Percentiles rank a stretch among this genome's conserved stretches.
phyloP scores from a whole-genome alignment of 345 rosid genomes.

The Euphorbia tirucalli region DNA sequence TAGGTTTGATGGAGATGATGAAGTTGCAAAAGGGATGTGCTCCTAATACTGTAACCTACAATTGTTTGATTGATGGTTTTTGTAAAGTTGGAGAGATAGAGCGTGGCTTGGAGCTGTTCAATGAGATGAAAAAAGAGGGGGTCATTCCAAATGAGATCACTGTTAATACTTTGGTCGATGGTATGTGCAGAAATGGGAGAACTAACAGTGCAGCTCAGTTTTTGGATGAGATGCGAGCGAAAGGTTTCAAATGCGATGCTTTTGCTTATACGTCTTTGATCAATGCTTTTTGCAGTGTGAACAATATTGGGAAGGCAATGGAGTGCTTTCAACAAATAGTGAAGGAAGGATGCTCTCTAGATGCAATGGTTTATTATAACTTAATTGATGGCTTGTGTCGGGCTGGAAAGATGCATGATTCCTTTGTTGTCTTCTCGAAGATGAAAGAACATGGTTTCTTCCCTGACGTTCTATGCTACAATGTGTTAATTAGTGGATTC shows the following conservation, averaged over 20 bases:
- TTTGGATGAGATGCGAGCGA: slow-evolving; percentile 47
- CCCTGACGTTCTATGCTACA: slow-evolving; percentile 65
- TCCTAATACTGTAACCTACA: slow-evolving; percentile 57
- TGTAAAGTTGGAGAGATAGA: slow-evolving; percentile 67
- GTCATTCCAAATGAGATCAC: slow-evolving; percentile 52
- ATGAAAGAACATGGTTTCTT: slow-evolving; percentile 54
- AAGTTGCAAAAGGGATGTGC: slow-evolving; percentile 38
- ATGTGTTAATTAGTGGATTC: slow-evolving; percentile 52
- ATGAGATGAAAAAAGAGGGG: slow-evolving; percentile 56
- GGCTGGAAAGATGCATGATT: slow-evolving; percentile 64
- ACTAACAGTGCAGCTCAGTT: slow-evolving; percentile 48
- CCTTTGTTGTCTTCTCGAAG: slow-evolving; percentile 35
- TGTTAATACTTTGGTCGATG: slow-evolving; percentile 55
- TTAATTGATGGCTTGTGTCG: slow-evolving; percentile 62
- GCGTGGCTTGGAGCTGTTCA: slow-evolving; percentile 48
- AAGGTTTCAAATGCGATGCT: slow-evolving; percentile 49
- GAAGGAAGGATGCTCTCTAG: slow-evolving; percentile 46
- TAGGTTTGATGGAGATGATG: slow-evolving; percentile 52
- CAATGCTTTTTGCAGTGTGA: slow-evolving; percentile 54
- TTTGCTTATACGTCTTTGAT: slow-evolving; percentile 58
- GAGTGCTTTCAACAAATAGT: slow-evolving; percentile 50
- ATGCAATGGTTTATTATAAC: slow-evolving; percentile 56
- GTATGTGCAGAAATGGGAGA: slow-evolving; percentile 70
- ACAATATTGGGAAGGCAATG: slow-evolving; percentile 59
- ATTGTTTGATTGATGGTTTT: slow-evolving; percentile 66